Evolutionary conservation across 345 rosid genomes (phyloP).

Genomic region (Viola odorata): DNA sequence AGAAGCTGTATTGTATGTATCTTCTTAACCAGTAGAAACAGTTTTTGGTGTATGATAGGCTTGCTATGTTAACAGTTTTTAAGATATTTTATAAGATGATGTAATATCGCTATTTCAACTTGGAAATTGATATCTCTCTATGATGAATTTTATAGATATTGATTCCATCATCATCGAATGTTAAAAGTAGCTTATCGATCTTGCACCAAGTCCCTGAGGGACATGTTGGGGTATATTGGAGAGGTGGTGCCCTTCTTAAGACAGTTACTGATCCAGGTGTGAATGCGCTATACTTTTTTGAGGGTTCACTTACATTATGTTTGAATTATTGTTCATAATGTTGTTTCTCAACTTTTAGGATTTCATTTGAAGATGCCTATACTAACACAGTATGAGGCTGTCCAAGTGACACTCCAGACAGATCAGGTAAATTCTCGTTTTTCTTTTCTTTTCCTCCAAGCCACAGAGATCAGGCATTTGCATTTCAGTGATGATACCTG

Average conservation of each 20-base stretch:
- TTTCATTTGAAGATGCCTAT: slow-evolving; percentile 79
- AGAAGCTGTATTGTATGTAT: no score
- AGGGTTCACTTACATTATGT: slow-evolving; percentile 1
- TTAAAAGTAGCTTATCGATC: slow-evolving; percentile 37
- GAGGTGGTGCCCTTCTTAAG: slow-evolving; percentile 80
- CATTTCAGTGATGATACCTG: slow-evolving; percentile 1
- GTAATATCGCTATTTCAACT: no score
- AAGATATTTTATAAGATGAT: no score
- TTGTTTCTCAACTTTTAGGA: slow-evolving; percentile 35
- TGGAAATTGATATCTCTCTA: slow-evolving; percentile 1
- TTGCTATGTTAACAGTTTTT: background rate
- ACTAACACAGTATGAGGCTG: slow-evolving; percentile 75
- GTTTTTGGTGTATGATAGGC: no score
- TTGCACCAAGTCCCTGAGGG: slow-evolving; percentile 93
- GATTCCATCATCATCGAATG: slow-evolving; percentile 34
- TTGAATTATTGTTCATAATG: background rate
- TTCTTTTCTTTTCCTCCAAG: slow-evolving; percentile 6
- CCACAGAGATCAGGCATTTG: slow-evolving; percentile 9
- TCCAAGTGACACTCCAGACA: slow-evolving; percentile 93
- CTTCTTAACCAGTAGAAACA: no score
- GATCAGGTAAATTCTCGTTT: slow-evolving; percentile 47
- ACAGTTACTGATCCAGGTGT: slow-evolving; percentile 65
- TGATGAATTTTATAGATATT: slow-evolving; percentile 34
- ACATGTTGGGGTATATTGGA: slow-evolving; percentile 94
- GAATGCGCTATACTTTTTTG: slow-evolving; percentile 1